Evolutionary conservation across 306 rosid species (phyloP).

Genomic region (Prunus mume): DNA sequence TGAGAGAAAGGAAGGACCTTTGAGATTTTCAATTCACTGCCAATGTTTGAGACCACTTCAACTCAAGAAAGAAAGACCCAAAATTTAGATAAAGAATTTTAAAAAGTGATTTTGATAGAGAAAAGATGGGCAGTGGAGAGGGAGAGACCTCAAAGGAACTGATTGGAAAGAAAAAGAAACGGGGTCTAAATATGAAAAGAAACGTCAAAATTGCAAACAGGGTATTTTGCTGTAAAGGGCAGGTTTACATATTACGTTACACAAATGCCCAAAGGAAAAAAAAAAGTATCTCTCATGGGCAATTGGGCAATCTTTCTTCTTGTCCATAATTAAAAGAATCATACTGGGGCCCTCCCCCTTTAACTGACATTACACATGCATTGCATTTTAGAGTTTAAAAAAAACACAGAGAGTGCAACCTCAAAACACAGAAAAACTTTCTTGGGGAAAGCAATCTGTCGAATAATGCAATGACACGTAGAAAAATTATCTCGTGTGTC

Average conservation of each 20-base stretch:
- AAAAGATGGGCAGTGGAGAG: constrained; percentile 25
- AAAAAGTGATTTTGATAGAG: background rate
- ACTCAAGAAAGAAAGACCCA: constrained; percentile 13
- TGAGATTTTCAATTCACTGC: too few species aligned
- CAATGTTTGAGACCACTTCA: too few species aligned
- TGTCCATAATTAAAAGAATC: constrained; percentile 22
- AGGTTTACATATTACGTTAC: constrained; percentile 31
- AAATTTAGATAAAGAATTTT: background rate
- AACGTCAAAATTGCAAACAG: constrained; percentile 14
- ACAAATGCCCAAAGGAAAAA: background rate
- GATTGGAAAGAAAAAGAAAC: background rate
- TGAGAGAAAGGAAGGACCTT: background rate
- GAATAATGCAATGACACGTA: accelerated
- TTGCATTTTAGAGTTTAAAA: constrained; percentile 4
- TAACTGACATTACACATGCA: constrained; percentile 30
- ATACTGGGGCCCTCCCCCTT: constrained; percentile 23
- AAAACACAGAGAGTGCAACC: background rate
- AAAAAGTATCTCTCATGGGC: background rate
- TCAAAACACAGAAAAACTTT: background rate
- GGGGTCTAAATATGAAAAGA: constrained; percentile 26
- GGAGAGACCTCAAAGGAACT: constrained; percentile 36
- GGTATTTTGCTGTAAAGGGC: constrained; percentile 36
- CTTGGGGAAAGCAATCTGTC: too few species aligned
- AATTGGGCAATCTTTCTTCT: background rate
- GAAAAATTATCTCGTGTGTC: too few species aligned